These are phyloP conservation scores for Tulasnella sp. DNA, from an alignment of 768 basidiomycete genomes.

Conservation along the genomic window DNA sequence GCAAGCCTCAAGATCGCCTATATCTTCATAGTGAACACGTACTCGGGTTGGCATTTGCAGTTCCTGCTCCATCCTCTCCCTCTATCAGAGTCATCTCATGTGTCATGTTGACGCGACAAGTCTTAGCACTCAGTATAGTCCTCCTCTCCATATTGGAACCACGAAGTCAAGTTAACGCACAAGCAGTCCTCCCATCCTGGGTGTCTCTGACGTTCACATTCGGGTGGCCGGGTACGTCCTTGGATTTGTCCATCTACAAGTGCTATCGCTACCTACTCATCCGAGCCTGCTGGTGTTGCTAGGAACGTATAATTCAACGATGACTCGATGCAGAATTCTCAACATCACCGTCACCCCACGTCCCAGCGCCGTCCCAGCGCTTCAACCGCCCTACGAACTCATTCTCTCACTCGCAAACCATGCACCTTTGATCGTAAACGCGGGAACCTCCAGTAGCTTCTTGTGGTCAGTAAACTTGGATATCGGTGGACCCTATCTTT, in stretches of 20 bases:
- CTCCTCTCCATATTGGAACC: too few relatives aligned
- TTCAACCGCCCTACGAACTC: neutral
- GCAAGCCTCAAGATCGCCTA: too few relatives aligned
- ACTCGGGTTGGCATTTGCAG: too few relatives aligned
- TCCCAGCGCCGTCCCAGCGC: neutral
- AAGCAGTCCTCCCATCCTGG: neutral
- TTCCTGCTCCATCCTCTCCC: too few relatives aligned
- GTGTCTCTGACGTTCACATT: neutral
- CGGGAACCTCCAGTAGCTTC: neutral
- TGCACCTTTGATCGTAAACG: neutral
- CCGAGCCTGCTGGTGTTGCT: too few relatives aligned
- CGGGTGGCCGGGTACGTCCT: neutral
- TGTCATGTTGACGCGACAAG: too few relatives aligned
- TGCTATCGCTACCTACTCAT: too few relatives aligned
- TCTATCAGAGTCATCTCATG: too few relatives aligned
- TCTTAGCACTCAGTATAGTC: too few relatives aligned
- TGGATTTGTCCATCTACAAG: too few relatives aligned
- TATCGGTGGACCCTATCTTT: neutral
- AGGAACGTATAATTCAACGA: neutral
- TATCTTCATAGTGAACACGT: too few relatives aligned
- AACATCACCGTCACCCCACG: neutral
- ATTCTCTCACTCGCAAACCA: neutral
- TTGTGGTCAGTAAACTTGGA: neutral
- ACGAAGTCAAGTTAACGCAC: too few relatives aligned
- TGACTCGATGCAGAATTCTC: neutral